These are phyloP conservation scores for Fusarium compactum DNA, from an alignment of 2,329 filamentous ascomycete genomes.

Conservation along the genomic window DNA sequence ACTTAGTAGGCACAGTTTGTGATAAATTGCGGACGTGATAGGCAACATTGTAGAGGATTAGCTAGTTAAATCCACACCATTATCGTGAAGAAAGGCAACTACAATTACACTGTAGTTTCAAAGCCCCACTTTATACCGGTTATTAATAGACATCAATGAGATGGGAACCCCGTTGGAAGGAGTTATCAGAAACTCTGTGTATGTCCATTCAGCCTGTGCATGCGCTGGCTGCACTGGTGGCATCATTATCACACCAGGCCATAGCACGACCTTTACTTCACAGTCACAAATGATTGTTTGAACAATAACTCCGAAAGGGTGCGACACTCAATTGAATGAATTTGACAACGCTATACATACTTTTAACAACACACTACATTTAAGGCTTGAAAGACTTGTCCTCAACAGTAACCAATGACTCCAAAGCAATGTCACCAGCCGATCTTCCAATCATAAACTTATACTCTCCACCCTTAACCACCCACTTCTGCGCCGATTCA, in stretches of 20 bases:
- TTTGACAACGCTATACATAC: conserved; percentile 13
- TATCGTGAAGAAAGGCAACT: neutral
- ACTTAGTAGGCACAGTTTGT: neutral
- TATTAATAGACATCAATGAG: neutral
- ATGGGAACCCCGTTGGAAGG: neutral
- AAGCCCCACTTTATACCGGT: neutral
- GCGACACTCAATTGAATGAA: neutral
- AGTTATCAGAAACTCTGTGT: fast-evolving
- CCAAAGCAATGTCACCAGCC: conserved; percentile 43
- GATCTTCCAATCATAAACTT: conserved; percentile 47
- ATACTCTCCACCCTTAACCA: conserved; percentile 47
- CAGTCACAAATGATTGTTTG: neutral
- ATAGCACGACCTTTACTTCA: neutral
- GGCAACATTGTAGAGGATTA: no score
- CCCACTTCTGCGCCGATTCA: conserved; percentile 45
- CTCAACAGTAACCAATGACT: conserved; percentile 36
- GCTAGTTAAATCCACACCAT: neutral
- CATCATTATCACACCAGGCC: neutral
- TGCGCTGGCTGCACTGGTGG: neutral
- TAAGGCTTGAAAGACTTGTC: conserved; percentile 40
- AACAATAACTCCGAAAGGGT: neutral
- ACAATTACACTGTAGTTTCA: fast-evolving
- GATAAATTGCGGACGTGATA: neutral
- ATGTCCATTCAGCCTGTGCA: neutral
- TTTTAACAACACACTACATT: neutral